Evolutionary conservation across 495 filamentous ascomycete species (phyloP), one percentile per base, ranked within the genome.

Genomic region (Aspergillus sclerotioniger): DNA sequence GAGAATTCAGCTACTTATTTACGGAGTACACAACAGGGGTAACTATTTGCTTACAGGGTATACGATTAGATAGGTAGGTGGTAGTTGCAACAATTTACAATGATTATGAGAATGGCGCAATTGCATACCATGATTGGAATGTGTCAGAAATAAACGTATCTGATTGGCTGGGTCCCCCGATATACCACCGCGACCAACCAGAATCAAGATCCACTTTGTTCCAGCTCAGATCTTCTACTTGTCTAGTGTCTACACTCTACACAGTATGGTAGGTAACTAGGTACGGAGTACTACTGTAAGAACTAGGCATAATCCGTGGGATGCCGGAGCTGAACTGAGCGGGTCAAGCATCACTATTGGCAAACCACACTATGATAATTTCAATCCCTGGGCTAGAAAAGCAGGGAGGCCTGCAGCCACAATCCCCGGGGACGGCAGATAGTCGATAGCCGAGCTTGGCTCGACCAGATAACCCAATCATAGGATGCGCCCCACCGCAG

Each of bases 371-470:
- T 45, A 58, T 48, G 44, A 55, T 29, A 59, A 49, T 32, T 39
- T 54, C 41, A 51, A 57, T 49, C 37, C 33, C 52, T 41, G 32
- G 39, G 52, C 58, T 53, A 56, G 39, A 19, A 35, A 54, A 53
- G 43, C 25, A 60, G 48, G 57, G 54, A 54, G 58, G 58, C 46
- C 46, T 46, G 60, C 56, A 41, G 20, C 68, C 68, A 66, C 54
- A 50, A 56, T 51, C 63, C 58, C 60, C 58, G 54, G 56, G 59
- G 62, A 72, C 73, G 73, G 73, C 73, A 76, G 73, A 76, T 76
- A 71, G 69, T 76, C 74, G 74, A 76, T 75, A 76, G 74, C 71
- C 74, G 71, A 70, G 57, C 72, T 76, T 75, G 73, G 73, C 72
- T 62, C 15, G 29, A 12, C n/a, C 16, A 54, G 67, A 73, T 74